These are phyloP conservation scores for Trypanosoma avium DNA, from an alignment of 208 protist genomes.

Conservation along the genomic window DNA sequence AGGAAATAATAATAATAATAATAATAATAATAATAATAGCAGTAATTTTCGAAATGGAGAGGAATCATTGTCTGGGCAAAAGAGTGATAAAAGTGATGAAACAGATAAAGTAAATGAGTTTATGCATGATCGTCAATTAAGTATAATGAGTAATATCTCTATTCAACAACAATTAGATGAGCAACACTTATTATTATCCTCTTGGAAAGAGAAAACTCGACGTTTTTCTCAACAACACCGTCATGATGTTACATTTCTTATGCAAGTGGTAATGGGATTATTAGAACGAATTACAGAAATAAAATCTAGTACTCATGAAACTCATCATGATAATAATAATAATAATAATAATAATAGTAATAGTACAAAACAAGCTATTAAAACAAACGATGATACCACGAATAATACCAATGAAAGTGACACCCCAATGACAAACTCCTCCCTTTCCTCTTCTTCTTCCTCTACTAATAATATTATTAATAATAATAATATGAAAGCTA, in stretches of 20 bases:
- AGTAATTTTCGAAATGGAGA: background rate
- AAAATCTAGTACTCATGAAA: background rate
- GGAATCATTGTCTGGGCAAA: background rate
- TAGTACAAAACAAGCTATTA: background rate
- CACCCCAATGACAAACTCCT: no score
- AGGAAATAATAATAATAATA: background rate
- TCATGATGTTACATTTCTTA: slow-evolving; percentile 6
- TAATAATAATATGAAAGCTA: background rate
- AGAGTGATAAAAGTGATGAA: slow-evolving; percentile 1
- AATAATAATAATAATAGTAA: background rate
- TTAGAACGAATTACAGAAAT: background rate
- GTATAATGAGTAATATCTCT: background rate
- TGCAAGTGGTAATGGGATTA: slow-evolving; percentile 9
- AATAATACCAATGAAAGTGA: background rate
- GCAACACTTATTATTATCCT: background rate
- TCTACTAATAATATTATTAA: no score
- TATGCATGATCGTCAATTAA: background rate
- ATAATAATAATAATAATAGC: background rate
- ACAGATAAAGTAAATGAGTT: background rate
- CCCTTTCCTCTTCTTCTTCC: no score
- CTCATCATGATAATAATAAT: background rate
- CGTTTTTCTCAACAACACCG: slow-evolving; percentile 4
- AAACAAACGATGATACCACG: background rate
- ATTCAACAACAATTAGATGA: background rate
- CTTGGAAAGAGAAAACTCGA: background rate